These are phyloP conservation scores for Podospora bellae-mahoneyi DNA, from an alignment of 495 filamentous ascomycete genomes.

Conservation along the genomic window DNA sequence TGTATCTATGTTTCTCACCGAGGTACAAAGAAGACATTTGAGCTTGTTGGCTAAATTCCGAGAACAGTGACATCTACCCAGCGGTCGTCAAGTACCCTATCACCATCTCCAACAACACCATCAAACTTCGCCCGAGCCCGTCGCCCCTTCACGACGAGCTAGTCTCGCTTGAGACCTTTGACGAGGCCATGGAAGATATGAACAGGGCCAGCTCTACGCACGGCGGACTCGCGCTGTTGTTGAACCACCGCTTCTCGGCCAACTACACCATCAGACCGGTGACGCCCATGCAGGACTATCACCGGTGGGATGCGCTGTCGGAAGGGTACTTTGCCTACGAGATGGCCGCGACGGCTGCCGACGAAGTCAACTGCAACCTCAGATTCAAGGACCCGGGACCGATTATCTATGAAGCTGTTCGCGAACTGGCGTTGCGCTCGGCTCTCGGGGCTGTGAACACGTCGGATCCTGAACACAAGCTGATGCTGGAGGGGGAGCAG, in stretches of 20 bases:
- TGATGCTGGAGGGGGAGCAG: background rate
- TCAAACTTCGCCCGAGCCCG: background rate
- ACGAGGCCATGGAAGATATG: background rate
- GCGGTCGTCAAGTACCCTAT: background rate
- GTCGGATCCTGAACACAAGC: background rate
- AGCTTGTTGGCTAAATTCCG: too few relatives aligned
- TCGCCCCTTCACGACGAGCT: background rate
- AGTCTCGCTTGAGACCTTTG: background rate
- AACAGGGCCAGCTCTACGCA: background rate
- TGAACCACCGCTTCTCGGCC: conserved; percentile 1
- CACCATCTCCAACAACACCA: background rate
- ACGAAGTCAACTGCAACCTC: background rate
- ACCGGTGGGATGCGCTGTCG: too few relatives aligned
- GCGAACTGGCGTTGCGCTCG: background rate
- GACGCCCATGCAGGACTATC: background rate
- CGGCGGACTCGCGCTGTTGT: conserved; percentile 11
- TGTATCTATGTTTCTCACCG: too few relatives aligned
- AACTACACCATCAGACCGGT: background rate
- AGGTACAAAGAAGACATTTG: too few relatives aligned
- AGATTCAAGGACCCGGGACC: conserved; percentile 1
- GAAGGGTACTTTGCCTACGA: conserved; percentile 4
- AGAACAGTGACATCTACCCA: background rate
- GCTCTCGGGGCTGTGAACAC: background rate
- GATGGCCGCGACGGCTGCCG: background rate
- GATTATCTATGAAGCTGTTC: background rate